These are phyloP conservation scores for Eucalyptus cladocalyx DNA, from an alignment of 345 rosid genomes.

Conservation along the genomic window DNA sequence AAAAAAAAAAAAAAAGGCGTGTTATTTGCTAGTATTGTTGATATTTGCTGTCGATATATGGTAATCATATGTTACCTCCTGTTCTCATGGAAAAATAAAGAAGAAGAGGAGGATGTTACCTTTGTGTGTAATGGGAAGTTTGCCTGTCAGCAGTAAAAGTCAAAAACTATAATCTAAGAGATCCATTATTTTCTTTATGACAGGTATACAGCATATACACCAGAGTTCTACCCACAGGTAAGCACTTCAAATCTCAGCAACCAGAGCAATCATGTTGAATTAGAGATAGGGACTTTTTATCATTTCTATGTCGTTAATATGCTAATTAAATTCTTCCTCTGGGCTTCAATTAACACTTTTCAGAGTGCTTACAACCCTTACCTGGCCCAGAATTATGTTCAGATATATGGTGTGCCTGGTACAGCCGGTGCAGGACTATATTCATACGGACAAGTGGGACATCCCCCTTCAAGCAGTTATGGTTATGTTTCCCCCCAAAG, in stretches of 20 bases:
- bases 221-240: conserved; percentile 22
- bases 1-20: not conserved
- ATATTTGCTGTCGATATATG: not conserved
- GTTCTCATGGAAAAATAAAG: not conserved
- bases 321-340: not conserved
- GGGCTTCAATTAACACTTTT: not conserved
- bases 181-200: not conserved
- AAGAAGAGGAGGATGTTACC: not conserved
- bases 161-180: not conserved
- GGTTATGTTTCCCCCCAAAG: not conserved
- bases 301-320: not conserved
- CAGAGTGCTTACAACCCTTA: conserved; percentile 20
- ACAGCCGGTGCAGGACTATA: not conserved
- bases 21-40: not conserved
- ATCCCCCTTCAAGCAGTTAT: conserved; percentile 3
- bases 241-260: not conserved
- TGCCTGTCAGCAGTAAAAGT: not conserved
- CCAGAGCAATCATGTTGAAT: not conserved
- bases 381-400: conserved; percentile 11
- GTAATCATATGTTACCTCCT: not conserved
- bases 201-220: conserved; percentile 17
- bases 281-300: not conserved
- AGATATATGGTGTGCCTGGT: conserved; percentile 8
- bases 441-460: conserved; percentile 11
- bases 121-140: not conserved